Evolutionary conservation across 2,329 filamentous ascomycete genomes (phyloP), one percentile per base, ranked within the genome.

Genomic region (Nemania abortiva): DNA sequence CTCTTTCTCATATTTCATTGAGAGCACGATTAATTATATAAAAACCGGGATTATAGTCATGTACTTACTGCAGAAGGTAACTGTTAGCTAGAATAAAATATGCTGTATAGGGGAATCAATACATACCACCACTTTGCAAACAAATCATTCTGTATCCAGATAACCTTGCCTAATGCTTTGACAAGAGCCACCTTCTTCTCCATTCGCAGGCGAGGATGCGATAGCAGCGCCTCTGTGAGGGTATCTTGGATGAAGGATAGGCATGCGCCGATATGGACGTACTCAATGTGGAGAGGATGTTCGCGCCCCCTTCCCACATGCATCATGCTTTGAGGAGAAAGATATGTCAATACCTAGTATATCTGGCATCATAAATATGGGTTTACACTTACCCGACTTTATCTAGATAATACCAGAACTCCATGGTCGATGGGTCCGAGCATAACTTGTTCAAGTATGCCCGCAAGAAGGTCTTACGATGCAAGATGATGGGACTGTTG

Each of bases 71-170:
- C 4, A 22, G 1, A 55, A 55, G 1, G 6, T 42, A 42, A 20
- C 15, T n/a, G 63, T 70, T 61, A 70, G 69, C 58, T 47, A 20
- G 10, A 57, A 45, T 10, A 11, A n/a, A 7, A n/a, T 18, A 58
- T n/a, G 4, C 2, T 34, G 75, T 94, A 3, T 1, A n/a, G 22
- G 49, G 18, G 53, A 10, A 20, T 57, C 29, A 11, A 55, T 65
- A 69, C 69, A 29, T 66, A 71, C 69, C 69, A 92, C 90, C 92
- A 95, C 79, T 91, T 92, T n/a, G 92, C 91, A 79, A 95, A 92
- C 34, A 95, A 84, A 79, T 95, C 92, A 77, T 95, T 95, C 80
- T 95, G 93, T 73, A 95, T 94, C 92, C 92, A 95, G 72, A 95
- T 90, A 29, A 95, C 90, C 79, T 96, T 95, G 70, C 89, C 89